Evolutionary conservation across 1,284 basidiomycete species (phyloP), one percentile per base, ranked within the genome.

Genomic region (Schizopora paradoxa): DNA sequence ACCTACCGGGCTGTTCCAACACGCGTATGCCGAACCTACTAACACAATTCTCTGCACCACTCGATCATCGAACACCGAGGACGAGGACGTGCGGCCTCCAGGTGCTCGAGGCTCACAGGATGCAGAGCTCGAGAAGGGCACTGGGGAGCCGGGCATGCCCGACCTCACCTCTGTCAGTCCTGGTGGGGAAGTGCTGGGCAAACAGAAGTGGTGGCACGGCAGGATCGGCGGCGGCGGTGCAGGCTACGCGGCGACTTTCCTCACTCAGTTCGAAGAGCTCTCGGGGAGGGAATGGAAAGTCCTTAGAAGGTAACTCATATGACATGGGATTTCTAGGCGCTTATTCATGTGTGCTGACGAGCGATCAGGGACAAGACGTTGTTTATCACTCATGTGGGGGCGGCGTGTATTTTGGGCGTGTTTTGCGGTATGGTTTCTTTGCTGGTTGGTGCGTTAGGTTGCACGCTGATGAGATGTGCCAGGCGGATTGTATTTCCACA

Each of bases 401-500:
- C 89, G 13, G 72, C 91, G 13, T 70, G 73, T 10, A 60, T 92
- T 1, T 65, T 93, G 4, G 91, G 91, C 2, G 79, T 89, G 2
- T 90, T 92, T 58, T 84, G 80, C 54, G 85, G 83, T 81, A 57
- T 41, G 74, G 59, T 2, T 50, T 52, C 16, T 14, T 6, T 22
- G 3, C 23, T 19, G 45, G 43, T 27, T 13, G 18, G 7, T 29
- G 41, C 8, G 14, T 41, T 27, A 25, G 21, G 1, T 39, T 16
- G 22, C 7, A 10, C 8, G 16, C 8, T 19, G 28, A 50, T 31
- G 39, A 37, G 41, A 34, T 26, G 13, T 16, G 37, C 55, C 60
- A 72, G 90, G 91, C 43, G 91, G 91, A 0, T 62, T 93, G 45
- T 94, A 92, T 62, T 94, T 72, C 66, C 63, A 91, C 27, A 91